phyloP scores from a whole-genome alignment of 2,329 filamentous ascomycete species.

The Colletotrichum sidae region DNA sequence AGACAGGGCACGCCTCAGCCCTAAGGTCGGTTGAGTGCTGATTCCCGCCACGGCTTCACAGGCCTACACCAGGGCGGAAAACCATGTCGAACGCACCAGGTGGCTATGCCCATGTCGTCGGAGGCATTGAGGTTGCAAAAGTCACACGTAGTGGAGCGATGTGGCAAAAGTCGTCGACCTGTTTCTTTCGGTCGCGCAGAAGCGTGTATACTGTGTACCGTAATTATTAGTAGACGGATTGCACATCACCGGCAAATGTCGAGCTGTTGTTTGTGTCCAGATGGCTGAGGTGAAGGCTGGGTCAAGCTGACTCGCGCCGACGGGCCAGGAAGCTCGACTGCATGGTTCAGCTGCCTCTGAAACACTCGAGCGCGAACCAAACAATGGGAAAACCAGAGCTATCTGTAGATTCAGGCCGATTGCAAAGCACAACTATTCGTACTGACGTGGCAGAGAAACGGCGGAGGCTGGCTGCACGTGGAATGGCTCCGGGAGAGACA shows the following conservation, averaged over 20 bases:
- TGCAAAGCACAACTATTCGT: background rate
- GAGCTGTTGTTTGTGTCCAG: background rate
- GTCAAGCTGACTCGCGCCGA: constrained; percentile 15
- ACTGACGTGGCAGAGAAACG: background rate
- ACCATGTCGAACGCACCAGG: constrained; percentile 7
- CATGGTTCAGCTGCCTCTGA: constrained; percentile 14
- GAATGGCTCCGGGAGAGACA: background rate
- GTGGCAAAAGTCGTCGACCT: constrained; percentile 30
- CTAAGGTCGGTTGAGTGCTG: constrained; percentile 22
- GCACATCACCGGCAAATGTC: constrained; percentile 26
- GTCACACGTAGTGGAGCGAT: constrained; percentile 2
- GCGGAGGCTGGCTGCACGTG: background rate
- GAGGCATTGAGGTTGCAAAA: constrained; percentile 1
- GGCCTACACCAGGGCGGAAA: constrained; percentile 1
- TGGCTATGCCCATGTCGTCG: constrained; percentile 8
- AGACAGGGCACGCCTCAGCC: constrained; percentile 29
- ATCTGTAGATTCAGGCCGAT: background rate
- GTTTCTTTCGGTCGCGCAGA: constrained; percentile 13
- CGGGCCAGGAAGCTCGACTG: constrained; percentile 17
- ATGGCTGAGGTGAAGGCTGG: constrained; percentile 16
- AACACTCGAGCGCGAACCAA: constrained; percentile 20
- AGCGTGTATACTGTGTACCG: background rate
- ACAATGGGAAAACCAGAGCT: constrained; percentile 1
- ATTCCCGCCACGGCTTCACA: constrained; percentile 2
- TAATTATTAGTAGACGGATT: too few species aligned